Evolutionary conservation across 441 rosid genomes (phyloP).

Genomic region (Populus hybrid): DNA sequence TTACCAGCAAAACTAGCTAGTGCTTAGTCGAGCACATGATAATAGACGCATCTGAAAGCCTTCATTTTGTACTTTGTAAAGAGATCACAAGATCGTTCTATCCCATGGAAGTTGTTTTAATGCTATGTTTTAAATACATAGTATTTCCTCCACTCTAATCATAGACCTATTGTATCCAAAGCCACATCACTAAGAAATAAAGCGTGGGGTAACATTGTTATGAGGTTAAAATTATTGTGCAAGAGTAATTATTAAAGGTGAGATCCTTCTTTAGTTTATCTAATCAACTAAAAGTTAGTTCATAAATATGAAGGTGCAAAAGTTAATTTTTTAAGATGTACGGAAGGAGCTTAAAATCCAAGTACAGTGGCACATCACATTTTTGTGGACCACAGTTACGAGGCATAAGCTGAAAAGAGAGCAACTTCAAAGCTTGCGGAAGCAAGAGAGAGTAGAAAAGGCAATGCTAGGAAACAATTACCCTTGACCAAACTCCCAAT

Average conservation of each 20-base stretch:
- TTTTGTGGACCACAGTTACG: not conserved
- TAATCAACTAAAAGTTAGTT: too few species aligned
- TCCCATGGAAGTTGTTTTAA: not conserved
- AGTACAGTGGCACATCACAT: not conserved
- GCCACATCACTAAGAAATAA: not conserved
- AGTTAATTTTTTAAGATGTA: not conserved
- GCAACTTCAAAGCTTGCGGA: not conserved
- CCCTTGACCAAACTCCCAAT: not conserved
- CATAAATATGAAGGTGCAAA: not conserved
- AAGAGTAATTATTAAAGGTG: not conserved
- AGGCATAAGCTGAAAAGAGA: not conserved
- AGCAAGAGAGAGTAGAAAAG: not conserved
- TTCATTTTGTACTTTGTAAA: not conserved
- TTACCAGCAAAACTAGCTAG: not conserved
- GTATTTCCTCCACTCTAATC: not conserved
- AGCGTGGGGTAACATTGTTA: not conserved
- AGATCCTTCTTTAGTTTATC: not conserved
- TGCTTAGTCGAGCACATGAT: not conserved
- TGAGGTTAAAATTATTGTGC: not conserved
- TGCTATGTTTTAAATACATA: not conserved
- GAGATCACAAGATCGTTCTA: not conserved
- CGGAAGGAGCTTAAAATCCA: not conserved
- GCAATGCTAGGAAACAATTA: not conserved
- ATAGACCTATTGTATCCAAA: not conserved
- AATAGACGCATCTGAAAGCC: not conserved